These are phyloP conservation scores for Gossypium ekmanianum DNA, from an alignment of 345 rosid genomes.

Conservation along the genomic window DNA sequence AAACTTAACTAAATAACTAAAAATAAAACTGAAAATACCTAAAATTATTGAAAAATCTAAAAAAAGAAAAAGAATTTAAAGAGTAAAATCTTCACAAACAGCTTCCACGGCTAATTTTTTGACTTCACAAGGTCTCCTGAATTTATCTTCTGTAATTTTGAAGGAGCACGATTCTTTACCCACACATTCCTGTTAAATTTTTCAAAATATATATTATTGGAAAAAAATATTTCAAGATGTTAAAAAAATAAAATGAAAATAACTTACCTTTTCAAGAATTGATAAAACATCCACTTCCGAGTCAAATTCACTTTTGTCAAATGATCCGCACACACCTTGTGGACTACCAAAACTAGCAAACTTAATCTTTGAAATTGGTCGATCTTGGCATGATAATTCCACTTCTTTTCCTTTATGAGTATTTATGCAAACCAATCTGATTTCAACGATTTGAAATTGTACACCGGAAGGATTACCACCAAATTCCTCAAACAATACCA, in stretches of 20 bases:
- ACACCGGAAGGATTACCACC: constrained; percentile 50
- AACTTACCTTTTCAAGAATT: constrained; percentile 10
- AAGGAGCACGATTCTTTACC: constrained; percentile 40
- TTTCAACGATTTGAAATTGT: constrained; percentile 29
- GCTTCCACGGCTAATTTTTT: constrained; percentile 49
- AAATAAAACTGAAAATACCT: no score
- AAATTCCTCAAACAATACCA: constrained; percentile 60
- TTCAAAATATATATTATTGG: neutral
- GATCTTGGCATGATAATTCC: constrained; percentile 46
- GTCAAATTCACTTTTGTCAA: constrained; percentile 35
- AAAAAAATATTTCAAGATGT: neutral
- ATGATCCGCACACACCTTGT: constrained; percentile 44
- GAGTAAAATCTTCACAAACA: no score
- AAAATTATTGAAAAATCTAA: no score
- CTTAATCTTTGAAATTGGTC: constrained; percentile 22
- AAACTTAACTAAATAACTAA: no score
- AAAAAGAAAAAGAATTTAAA: no score
- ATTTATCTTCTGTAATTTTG: constrained; percentile 23
- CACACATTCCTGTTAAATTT: constrained; percentile 31
- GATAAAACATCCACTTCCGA: constrained; percentile 3
- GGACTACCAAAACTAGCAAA: constrained; percentile 31
- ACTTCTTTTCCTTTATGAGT: constrained; percentile 35
- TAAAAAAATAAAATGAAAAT: no score
- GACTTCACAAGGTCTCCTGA: constrained; percentile 32
- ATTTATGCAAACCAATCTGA: constrained; percentile 33